These are phyloP conservation scores for Candida coquimbonensis DNA, from an alignment of 805 yeast genomes.

Conservation along the genomic window DNA sequence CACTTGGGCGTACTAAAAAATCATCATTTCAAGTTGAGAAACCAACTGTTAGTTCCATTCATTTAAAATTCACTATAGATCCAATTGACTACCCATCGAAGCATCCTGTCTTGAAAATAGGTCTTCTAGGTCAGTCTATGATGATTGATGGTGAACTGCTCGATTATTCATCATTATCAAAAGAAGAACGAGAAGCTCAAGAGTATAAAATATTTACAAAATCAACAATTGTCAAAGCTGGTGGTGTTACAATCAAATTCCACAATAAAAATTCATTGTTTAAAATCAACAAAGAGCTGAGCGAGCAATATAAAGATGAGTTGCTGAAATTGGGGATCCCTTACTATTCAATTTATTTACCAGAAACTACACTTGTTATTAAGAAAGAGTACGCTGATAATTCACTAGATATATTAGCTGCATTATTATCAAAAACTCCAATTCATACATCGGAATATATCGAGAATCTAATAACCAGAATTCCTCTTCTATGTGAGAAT, in stretches of 20 bases:
- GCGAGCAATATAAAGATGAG: constrained; percentile 3
- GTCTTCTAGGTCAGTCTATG: constrained; percentile 7
- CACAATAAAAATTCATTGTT: constrained; percentile 11
- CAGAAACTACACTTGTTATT: constrained; percentile 23
- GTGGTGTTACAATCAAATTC: constrained; percentile 9
- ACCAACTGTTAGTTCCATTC: constrained; percentile 8
- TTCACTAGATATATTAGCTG: constrained; percentile 26
- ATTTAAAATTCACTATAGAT: constrained; percentile 8
- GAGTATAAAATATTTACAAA: neutral
- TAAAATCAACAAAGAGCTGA: constrained; percentile 8
- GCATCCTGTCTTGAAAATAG: constrained; percentile 6
- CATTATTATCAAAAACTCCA: constrained; percentile 26
- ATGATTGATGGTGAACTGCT: constrained; percentile 3
- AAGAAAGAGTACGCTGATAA: constrained; percentile 12
- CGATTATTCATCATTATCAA: neutral
- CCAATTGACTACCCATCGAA: constrained; percentile 8
- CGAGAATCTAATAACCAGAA: constrained; percentile 12
- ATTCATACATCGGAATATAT: constrained; percentile 22
- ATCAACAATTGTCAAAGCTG: constrained; percentile 15
- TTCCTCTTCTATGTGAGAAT: constrained; percentile 10
- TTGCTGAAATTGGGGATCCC: constrained; percentile 24
- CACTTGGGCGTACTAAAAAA: constrained; percentile 6
- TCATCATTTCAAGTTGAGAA: constrained; percentile 4
- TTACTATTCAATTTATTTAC: constrained; percentile 13
- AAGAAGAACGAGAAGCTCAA: constrained; percentile 1